Conservation (phyloP, 768 basidiomycete species). For the Lactarius vividus region DNA sequence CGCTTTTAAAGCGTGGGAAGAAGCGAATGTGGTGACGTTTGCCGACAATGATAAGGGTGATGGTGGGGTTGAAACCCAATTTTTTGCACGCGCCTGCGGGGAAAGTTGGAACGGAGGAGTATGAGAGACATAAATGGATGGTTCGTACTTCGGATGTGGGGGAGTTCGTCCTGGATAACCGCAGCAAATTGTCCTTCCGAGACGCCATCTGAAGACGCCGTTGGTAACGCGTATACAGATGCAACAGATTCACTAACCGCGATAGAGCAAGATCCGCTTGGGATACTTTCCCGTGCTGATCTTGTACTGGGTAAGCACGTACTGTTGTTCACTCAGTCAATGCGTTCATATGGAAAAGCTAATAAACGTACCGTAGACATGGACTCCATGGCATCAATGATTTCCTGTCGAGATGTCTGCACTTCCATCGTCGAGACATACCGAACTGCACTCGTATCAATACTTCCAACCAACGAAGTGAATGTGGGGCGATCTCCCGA, state of each 20-base stretch:
- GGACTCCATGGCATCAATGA: conserved; percentile 64
- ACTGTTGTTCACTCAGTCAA: conserved; percentile 35
- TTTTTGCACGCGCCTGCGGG: conserved; percentile 60
- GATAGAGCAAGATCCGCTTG: conserved; percentile 72
- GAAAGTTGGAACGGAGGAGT: not conserved
- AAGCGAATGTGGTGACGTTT: conserved; percentile 71
- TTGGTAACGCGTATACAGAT: not conserved
- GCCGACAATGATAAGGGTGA: conserved; percentile 77
- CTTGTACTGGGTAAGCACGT: conserved; percentile 58
- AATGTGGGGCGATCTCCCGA: conserved; percentile 78
- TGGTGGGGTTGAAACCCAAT: conserved; percentile 56
- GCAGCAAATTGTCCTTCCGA: conserved; percentile 52
- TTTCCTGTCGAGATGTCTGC: conserved; percentile 68
- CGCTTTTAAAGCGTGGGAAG: conserved; percentile 45
- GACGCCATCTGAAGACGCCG: conserved; percentile 43
- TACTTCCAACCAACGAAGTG: conserved; percentile 74
- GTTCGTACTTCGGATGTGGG: conserved; percentile 51
- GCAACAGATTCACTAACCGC: conserved; percentile 43
- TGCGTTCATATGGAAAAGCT: not conserved
- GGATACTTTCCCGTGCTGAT: conserved; percentile 55
- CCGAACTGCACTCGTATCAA: conserved; percentile 73
- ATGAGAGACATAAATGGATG: not conserved
- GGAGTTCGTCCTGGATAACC: conserved; percentile 56
- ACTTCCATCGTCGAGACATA: conserved; percentile 62
- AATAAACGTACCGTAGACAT: conserved; percentile 55